Evolutionary conservation across 2,329 filamentous ascomycete species (phyloP), one percentile per base, ranked within the genome.

Genomic region (Colletotrichum lini): DNA sequence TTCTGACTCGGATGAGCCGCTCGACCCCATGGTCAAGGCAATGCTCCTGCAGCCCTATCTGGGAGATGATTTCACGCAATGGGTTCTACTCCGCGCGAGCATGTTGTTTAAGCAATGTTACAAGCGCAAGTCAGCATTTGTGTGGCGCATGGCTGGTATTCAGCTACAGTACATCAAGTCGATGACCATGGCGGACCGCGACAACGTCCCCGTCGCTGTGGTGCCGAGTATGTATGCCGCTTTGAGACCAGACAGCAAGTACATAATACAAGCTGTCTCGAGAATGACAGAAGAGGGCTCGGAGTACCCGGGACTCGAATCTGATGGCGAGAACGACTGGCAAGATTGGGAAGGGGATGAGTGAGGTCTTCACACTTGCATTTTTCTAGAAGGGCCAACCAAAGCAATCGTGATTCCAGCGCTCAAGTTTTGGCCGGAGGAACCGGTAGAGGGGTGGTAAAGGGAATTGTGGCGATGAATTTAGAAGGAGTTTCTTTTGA

Each of bases 81-180:
- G 87, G 87, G 80, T 82, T 3, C 76, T 87, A 3, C 77, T 89
- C 18, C 87, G 87, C 68, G 88, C 88, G 0, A 88, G 87, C 1
- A 79, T 79, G 4, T 78, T 82, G 4, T 89, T 87, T 75, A 83
- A 82, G 52, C 50, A 79, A n/a, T 81, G 78, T 45, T 80, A 82
- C 73, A 61, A 70, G 0, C 68, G 4, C 0, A 70, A 61, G 0
- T 67, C 77, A 0, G 74, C 52, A 0, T 84, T 89, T 63, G 75
- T 81, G 1, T 90, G 86, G 86, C 77, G 77, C 13, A 81, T 89
- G 71, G 84, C 84, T 0, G 87, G 87, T 0, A 79, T 77, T 1
- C 87, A 89, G 75, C 80, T 89, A 2, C 83, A 81, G 9, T 77
- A 77, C 44, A 80, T 90, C 69, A 90, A 90, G 74, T 81, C 82